A percentile compares a stretch with the other conserved stretches of the same genome.
Evolutionary conservation across 2,329 filamentous ascomycete genomes (phyloP).

Genomic region (Diaporthe ilicicola): DNA sequence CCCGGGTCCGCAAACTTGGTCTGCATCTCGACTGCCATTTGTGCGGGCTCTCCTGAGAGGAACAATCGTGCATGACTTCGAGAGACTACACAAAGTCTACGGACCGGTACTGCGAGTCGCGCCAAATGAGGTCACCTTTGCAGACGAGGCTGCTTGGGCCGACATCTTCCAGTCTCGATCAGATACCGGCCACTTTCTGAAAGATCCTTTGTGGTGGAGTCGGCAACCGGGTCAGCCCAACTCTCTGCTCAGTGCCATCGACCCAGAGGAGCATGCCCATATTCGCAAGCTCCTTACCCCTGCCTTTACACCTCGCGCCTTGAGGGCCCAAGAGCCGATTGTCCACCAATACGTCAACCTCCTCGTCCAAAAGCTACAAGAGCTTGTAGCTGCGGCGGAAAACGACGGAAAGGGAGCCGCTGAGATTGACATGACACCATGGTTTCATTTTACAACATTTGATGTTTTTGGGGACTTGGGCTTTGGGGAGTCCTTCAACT

Average conservation of each 20-base stretch:
- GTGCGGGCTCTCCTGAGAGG: constrained; percentile 32
- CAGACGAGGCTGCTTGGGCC: constrained; percentile 8
- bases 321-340: constrained; percentile 42
- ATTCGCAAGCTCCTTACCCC: constrained; percentile 39
- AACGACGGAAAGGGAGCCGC: neutral
- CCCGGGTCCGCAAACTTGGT: constrained; percentile 33
- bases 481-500: constrained; percentile 52
- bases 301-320: constrained; percentile 38
- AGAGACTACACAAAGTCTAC: constrained; percentile 32
- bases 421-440: constrained; percentile 29
- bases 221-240: constrained; percentile 36
- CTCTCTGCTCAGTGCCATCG: constrained; percentile 41
- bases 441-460: constrained; percentile 47
- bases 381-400: constrained; percentile 21
- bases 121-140: constrained; percentile 33
- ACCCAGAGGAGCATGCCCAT: constrained; percentile 36
- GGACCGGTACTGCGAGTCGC: constrained; percentile 34
- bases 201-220: constrained; percentile 42
- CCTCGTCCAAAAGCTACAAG: constrained; percentile 36
- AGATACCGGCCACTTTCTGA: constrained; percentile 36
- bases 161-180: constrained; percentile 2
- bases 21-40: constrained; percentile 32
- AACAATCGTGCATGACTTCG: constrained; percentile 35
- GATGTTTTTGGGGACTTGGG: constrained; percentile 53
- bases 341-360: constrained; percentile 40